phyloP scores from a whole-genome alignment of 2,329 filamentous ascomycete genomes.

The Aspergillus aculeatinus region DNA sequence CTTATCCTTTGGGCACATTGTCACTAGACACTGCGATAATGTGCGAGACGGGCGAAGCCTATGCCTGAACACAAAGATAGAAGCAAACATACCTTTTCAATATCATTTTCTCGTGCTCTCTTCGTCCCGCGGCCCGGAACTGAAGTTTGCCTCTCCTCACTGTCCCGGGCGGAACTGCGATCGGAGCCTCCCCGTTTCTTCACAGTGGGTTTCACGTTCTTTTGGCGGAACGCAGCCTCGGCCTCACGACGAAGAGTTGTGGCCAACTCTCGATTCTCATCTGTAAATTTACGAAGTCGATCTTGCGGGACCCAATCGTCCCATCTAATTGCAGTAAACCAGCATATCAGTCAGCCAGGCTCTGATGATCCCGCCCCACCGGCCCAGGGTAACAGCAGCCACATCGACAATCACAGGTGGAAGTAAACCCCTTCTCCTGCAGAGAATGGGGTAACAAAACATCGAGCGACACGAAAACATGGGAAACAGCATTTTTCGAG shows the following conservation, averaged over 20 bases:
- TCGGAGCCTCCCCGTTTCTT: slow-evolving; percentile 46
- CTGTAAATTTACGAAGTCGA: slow-evolving; percentile 87
- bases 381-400: not conserved
- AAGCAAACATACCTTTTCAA: slow-evolving; percentile 45
- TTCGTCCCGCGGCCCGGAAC: slow-evolving; percentile 46
- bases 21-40: not conserved
- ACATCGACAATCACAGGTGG: slow-evolving; percentile 2
- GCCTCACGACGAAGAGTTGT: slow-evolving; percentile 47
- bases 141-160: slow-evolving; percentile 47
- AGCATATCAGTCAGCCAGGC: slow-evolving; percentile 14
- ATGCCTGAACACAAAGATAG: slow-evolving; percentile 3
- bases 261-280: slow-evolving; percentile 91
- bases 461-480: no score
- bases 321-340: slow-evolving; percentile 59
- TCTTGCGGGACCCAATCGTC: slow-evolving; percentile 97
- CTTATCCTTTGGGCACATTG: not conserved
- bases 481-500: not conserved
- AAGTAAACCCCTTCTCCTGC: not conserved
- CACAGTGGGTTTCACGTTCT: slow-evolving; percentile 32
- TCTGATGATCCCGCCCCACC: not conserved
- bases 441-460: not conserved
- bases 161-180: slow-evolving; percentile 43
- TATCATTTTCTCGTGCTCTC: slow-evolving; percentile 47
- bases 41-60: not conserved
- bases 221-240: slow-evolving; percentile 36